phyloP scores from a whole-genome alignment of 306 rosid species.

The Gillenia trifoliata region DNA sequence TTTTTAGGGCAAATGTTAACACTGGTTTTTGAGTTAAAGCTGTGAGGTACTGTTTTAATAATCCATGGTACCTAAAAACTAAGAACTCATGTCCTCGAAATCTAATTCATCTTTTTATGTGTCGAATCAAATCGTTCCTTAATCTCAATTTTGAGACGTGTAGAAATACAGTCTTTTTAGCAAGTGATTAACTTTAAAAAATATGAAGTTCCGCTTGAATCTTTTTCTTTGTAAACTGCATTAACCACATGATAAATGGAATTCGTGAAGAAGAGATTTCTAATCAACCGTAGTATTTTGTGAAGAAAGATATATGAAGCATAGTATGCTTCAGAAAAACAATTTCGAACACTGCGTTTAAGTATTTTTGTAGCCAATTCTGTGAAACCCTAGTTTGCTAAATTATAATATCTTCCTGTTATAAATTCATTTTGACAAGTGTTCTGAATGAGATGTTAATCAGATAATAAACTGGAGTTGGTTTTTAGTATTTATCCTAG shows the following conservation, averaged over 20 bases:
- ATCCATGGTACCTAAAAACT: background rate
- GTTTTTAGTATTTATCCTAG: background rate
- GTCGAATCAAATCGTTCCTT: background rate
- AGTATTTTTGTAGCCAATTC: background rate
- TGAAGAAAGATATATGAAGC: background rate
- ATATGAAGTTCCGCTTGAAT: background rate
- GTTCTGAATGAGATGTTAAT: background rate
- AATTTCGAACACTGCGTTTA: background rate
- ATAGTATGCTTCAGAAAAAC: no score
- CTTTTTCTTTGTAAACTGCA: background rate
- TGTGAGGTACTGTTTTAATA: background rate
- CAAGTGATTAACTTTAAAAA: background rate
- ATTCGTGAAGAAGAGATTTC: background rate
- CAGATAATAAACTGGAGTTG: background rate
- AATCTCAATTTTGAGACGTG: background rate
- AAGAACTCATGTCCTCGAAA: background rate
- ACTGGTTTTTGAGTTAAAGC: slow-evolving; percentile 1
- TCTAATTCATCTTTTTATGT: background rate
- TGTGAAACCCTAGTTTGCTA: background rate
- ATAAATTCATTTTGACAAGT: background rate
- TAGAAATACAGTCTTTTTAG: background rate
- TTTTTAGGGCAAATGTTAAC: background rate
- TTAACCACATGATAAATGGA: background rate
- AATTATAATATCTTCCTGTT: background rate
- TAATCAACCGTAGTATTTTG: background rate